These are phyloP conservation scores for Alternaria conjuncta DNA, from an alignment of 2,329 filamentous ascomycete species.

Conservation along the genomic window DNA sequence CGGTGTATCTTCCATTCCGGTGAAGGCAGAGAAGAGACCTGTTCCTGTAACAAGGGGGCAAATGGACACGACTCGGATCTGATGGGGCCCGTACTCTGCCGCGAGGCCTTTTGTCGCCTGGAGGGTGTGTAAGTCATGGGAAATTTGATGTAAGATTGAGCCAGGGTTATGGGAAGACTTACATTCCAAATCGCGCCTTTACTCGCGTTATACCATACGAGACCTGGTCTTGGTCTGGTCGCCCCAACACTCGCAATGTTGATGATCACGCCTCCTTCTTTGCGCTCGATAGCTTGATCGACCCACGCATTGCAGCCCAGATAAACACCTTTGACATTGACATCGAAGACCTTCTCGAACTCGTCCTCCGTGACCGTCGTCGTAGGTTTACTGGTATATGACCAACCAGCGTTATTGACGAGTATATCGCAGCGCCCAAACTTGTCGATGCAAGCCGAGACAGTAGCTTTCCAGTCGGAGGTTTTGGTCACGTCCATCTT, in stretches of 20 bases:
- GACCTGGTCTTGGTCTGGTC: slow-evolving; percentile 64
- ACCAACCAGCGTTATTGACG: slow-evolving; percentile 66
- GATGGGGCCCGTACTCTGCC: slow-evolving; percentile 73
- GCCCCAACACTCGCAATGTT: slow-evolving; percentile 71
- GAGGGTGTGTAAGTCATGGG: slow-evolving; percentile 20
- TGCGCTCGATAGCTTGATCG: slow-evolving; percentile 65
- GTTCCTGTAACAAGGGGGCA: slow-evolving; percentile 73
- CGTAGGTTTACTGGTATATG: slow-evolving; percentile 63
- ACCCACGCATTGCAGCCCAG: slow-evolving; percentile 65
- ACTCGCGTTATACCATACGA: slow-evolving; percentile 74
- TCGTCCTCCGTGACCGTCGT: slow-evolving; percentile 69
- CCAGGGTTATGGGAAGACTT: not conserved
- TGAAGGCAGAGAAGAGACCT: slow-evolving; percentile 65
- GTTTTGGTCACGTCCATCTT: slow-evolving; percentile 62
- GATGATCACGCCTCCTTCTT: slow-evolving; percentile 66
- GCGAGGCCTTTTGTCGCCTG: slow-evolving; percentile 69
- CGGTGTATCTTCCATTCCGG: slow-evolving; percentile 67
- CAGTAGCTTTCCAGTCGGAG: slow-evolving; percentile 58
- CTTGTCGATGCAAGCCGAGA: slow-evolving; percentile 59
- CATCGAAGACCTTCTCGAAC: slow-evolving; percentile 70
- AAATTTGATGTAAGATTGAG: not conserved
- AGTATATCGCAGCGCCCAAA: slow-evolving; percentile 66
- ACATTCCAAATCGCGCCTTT: slow-evolving; percentile 71
- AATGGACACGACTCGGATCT: slow-evolving; percentile 76
- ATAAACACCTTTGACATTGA: slow-evolving; percentile 73